A percentile compares a stretch with the other conserved stretches of the same genome.
phyloP scores from a whole-genome alignment of 208 protist genomes.

The Leishmania tropica region DNA sequence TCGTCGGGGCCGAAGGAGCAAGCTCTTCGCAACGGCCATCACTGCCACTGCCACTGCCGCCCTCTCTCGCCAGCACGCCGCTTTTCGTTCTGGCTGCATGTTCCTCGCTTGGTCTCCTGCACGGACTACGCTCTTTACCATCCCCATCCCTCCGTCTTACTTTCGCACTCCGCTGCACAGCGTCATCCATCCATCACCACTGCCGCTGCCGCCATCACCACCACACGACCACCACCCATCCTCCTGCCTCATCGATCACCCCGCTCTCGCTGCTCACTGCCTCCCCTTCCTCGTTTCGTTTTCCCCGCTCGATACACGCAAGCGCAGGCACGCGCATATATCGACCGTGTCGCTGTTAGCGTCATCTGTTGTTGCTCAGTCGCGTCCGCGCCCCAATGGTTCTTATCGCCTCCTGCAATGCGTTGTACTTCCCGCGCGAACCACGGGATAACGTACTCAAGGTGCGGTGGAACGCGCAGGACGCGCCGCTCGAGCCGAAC shows the following conservation, averaged over 20 bases:
- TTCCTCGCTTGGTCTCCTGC: neutral
- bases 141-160: neutral
- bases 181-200: neutral
- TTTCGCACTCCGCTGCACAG: neutral
- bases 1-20: neutral
- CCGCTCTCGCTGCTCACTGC: neutral
- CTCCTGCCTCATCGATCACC: neutral
- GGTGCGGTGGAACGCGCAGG: constrained; percentile 39
- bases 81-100: neutral
- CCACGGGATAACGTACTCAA: constrained; percentile 68
- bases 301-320: neutral
- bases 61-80: neutral
- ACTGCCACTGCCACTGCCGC: neutral
- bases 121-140: neutral
- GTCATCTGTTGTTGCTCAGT: neutral
- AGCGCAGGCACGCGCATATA: neutral
- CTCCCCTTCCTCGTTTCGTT: neutral
- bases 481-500: constrained; percentile 33
- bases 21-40: neutral
- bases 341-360: neutral
- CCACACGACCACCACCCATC: too few relatives aligned
- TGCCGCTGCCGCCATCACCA: too few relatives aligned
- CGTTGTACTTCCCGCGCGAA: constrained; percentile 67
- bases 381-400: constrained; percentile 34
- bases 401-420: constrained; percentile 56